Conservation (phyloP, 129 eudicot genomes). For the Ambrosia artemisiifolia region DNA sequence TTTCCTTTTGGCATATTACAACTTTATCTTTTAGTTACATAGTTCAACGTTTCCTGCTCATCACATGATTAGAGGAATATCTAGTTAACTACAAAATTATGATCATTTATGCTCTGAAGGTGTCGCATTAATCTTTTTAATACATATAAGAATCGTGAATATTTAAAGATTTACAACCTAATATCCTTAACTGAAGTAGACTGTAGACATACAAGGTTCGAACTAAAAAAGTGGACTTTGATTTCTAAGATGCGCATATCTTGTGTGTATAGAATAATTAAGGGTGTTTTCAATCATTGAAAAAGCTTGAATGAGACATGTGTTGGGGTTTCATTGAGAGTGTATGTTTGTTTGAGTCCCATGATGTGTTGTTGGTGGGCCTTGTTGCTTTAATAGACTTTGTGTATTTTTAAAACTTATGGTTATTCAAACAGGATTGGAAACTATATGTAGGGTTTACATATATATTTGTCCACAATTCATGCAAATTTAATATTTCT, state of each 20-base stretch:
- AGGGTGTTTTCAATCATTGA: not conserved
- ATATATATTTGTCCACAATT: too few relatives aligned
- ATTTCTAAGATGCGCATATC: not conserved
- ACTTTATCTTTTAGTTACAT: too few relatives aligned
- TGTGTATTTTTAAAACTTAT: not conserved
- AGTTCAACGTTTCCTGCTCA: too few relatives aligned
- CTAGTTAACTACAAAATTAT: too few relatives aligned
- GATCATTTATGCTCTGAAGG: too few relatives aligned
- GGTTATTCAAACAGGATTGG: not conserved
- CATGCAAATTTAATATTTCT: too few relatives aligned
- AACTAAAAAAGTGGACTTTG: not conserved
- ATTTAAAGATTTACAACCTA: too few relatives aligned
- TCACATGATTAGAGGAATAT: too few relatives aligned
- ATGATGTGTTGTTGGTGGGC: slow-evolving; percentile 4
- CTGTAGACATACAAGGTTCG: not conserved
- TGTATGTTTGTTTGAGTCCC: not conserved
- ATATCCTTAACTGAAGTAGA: not conserved
- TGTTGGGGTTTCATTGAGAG: not conserved
- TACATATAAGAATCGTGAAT: too few relatives aligned
- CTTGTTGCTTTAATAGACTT: not conserved
- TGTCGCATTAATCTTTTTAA: too few relatives aligned
- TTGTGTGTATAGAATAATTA: not conserved
- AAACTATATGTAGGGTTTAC: too few relatives aligned
- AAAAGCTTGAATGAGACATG: not conserved
- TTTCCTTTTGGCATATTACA: too few relatives aligned